A percentile compares a stretch with the other conserved stretches of the same genome.
These are phyloP conservation scores for Cercospora sp. DNA, from an alignment of 2,329 filamentous ascomycete species.

Conservation along the genomic window DNA sequence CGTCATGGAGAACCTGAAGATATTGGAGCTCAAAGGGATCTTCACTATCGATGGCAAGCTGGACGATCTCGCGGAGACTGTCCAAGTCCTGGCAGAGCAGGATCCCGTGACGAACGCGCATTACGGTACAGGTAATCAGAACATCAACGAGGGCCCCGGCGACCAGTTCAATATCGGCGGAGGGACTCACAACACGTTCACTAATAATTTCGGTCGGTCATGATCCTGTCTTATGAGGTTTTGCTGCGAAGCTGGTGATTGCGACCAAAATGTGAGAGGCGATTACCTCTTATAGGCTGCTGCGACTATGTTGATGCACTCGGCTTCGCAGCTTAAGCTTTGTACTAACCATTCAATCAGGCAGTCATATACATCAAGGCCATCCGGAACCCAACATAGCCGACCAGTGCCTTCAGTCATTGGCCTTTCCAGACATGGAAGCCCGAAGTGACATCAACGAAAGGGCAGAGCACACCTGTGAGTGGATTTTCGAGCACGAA, in stretches of 20 bases:
- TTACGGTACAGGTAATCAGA: neutral
- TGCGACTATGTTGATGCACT: no score
- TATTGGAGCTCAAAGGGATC: neutral
- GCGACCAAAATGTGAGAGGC: no score
- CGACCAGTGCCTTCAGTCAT: neutral
- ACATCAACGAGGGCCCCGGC: neutral
- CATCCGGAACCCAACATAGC: rapidly evolving
- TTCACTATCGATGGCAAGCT: neutral
- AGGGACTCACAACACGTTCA: neutral
- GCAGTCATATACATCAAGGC: neutral
- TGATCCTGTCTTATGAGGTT: no score
- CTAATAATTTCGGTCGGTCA: neutral
- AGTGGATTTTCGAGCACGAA: neutral
- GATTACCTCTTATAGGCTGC: no score
- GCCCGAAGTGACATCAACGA: neutral
- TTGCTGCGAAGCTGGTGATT: no score
- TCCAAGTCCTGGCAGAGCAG: neutral
- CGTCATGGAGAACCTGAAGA: neutral
- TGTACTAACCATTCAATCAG: neutral
- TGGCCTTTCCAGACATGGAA: neutral
- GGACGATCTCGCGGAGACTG: neutral
- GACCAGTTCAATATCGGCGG: neutral
- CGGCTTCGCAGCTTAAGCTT: no score
- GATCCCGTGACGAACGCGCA: neutral
- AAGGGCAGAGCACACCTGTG: neutral